Evolutionary conservation across 163 green algal genomes (phyloP).

Genomic region (Coccomyxa subellipsoidea): DNA sequence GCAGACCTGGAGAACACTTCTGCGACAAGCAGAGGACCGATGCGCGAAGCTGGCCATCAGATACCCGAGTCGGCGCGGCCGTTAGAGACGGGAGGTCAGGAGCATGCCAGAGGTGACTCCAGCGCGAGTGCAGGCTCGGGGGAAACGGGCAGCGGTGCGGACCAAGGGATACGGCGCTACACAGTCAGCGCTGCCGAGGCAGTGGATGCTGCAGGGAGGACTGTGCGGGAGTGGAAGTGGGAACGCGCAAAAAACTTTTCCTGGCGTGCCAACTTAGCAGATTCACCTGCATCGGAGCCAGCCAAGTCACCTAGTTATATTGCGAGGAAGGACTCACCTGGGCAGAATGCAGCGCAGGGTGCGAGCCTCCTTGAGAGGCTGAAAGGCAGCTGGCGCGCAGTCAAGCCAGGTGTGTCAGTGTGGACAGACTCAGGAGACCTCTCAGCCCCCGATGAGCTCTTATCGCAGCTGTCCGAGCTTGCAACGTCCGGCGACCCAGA

Average conservation of each 20-base stretch:
- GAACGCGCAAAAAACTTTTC: not conserved
- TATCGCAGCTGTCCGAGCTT: not conserved
- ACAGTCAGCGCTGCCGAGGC: not conserved
- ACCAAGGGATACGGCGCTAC: not conserved
- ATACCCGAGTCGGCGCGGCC: no score
- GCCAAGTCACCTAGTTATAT: no score
- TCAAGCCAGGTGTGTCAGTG: not conserved
- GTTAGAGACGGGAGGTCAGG: not conserved
- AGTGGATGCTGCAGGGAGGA: not conserved
- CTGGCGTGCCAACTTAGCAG: not conserved
- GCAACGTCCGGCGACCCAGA: not conserved
- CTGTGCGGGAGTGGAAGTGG: not conserved
- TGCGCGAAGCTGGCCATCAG: not conserved
- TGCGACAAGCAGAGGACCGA: not conserved
- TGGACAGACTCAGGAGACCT: not conserved
- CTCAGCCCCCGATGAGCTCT: not conserved
- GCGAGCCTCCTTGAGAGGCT: not conserved
- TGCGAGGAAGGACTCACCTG: no score
- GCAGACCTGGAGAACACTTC: not conserved
- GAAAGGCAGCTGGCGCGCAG: not conserved
- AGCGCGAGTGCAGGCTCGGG: no score
- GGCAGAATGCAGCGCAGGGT: not conserved
- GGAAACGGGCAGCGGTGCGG: not conserved
- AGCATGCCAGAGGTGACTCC: no score
- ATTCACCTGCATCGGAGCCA: no score